Evolutionary conservation across 2,329 filamentous ascomycete genomes (phyloP).

Genomic region (Aspergillaceae sp.): DNA sequence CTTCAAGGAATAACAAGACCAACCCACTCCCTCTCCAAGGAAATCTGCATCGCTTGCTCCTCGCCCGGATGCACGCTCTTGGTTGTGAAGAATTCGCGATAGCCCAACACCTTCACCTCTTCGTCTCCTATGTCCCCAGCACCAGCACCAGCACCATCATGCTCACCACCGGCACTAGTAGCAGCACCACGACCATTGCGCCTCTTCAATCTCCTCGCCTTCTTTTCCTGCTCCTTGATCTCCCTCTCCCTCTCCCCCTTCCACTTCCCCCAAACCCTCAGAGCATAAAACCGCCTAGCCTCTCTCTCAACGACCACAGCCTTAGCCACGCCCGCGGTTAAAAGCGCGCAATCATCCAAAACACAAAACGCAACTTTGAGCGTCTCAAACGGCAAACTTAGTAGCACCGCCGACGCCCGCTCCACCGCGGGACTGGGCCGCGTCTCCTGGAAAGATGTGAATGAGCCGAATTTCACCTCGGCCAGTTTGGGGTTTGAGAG

Average conservation of each 20-base stretch:
- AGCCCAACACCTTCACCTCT: constrained; percentile 13
- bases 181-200: too few species aligned
- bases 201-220: too few species aligned
- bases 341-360: constrained; percentile 8
- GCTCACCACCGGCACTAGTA: not conserved
- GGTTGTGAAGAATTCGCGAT: constrained; percentile 12
- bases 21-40: constrained; percentile 11
- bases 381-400: constrained; percentile 19
- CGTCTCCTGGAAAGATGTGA: constrained; percentile 6
- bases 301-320: constrained; percentile 22
- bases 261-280: constrained; percentile 5
- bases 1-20: constrained; percentile 4
- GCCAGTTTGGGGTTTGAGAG: constrained; percentile 13
- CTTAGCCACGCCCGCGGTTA: constrained; percentile 11
- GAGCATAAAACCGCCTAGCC: constrained; percentile 16
- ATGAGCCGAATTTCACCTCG: constrained; percentile 14
- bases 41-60: not conserved
- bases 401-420: constrained; percentile 18
- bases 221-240: too few species aligned
- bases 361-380: constrained; percentile 13
- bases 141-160: not conserved
- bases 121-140: not conserved
- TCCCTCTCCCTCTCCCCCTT: not conserved
- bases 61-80: not conserved
- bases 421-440: constrained; percentile 10